Base-by-base conservation (phyloP, 768 basidiomycete species). In the Termitomyces sp. region DNA sequence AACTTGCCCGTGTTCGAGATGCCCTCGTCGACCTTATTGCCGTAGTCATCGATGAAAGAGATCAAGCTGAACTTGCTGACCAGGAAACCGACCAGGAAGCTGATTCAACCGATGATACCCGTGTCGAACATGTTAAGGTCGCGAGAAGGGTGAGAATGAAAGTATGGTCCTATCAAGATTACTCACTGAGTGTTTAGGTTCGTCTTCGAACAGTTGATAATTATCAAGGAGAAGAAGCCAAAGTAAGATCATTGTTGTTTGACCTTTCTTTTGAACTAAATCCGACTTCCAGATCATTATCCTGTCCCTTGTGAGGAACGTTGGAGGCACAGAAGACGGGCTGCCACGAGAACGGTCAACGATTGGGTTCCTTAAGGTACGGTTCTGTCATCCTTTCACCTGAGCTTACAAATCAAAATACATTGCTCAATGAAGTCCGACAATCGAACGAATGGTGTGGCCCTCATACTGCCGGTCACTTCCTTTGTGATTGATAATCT, bases 281-380 rank as follows among this genome's bases (percentile, higher is more conserved):
- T 4, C 36, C 7, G 42, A 47, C 18, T 50, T 13, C 24, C 4
- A 86, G 74, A 79, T 91, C 53, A 80, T 91, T 33, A 88, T 92
- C 28, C 74, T 92, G 9, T 89, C 87, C 0, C 75, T 90, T 13
- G 89, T 92, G 12, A 75, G 90, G 44, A 91, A 91, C 64, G 77
- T 82, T 0, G 88, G 88, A 10, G 62, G 61, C 18, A 50, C 54
- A 6, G 69, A 70, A 8, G 75, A 76, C 2, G 70, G 71, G 9
- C 72, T 72, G 13, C 73, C 76, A 32, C 69, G 72, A 3, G 63
- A 64, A 1, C 71, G 71, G 33, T 68, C 77, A 28, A 61, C 67
- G 51, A 90, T 92, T 53, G 90, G 90, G 1, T 92, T 92, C 67
- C 73, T 92, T 53, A 88, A 83, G 76, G 89, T 86, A 53, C 54